Base-by-base conservation (phyloP, 2,329 filamentous ascomycete genomes). In the Trichoderma koningiopsis region DNA sequence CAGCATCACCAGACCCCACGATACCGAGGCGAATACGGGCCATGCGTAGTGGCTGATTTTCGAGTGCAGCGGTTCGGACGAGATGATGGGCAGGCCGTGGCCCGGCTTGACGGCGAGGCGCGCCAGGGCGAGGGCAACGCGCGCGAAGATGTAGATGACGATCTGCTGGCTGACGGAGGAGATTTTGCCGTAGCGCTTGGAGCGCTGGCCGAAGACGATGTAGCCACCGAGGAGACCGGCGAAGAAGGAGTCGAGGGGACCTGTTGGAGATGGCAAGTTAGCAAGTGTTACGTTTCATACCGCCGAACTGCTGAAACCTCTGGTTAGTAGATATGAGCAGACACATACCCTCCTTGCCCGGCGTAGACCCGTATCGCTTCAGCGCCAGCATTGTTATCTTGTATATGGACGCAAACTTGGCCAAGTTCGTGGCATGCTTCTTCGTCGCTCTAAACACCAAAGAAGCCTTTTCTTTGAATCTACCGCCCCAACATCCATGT, bases 1-100 rank as follows among this genome's bases (percentile, higher is more conserved):
- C 82, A 95, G 93, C 96, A 99, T 99, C 72, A 99, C 94, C 76
- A 89, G 84, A 5, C 91, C 96, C 96, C 96, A 99, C 77, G 91
- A 96, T 72, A 95, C 76, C 74, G 91, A 92, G 53, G 96, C 95
- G 82, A 99, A 99, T 2, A 91, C 91, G 1, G 95, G 93, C 95
- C 96, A 99, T 68, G 92, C 92, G 77, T 95, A 91, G 78, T 88
- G 79, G 75, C 84, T 86, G 75, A 93, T 88, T 74, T 68, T 79
- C 70, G 77, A 78, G 79, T 79, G 83, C 75, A 82, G 73, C 71
- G 80, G 73, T 78, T 87, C 83, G 70, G 76, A 78, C 72, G 83
- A 89, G 62, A 88, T 77, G 35, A 81, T 49, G 43, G 86, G 82
- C 70, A 89, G 75, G 66, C 86, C 85, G 69, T 77, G 76, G 55